phyloP scores from a whole-genome alignment of 1,139 yeast species.

The Candida mesenterica region DNA sequence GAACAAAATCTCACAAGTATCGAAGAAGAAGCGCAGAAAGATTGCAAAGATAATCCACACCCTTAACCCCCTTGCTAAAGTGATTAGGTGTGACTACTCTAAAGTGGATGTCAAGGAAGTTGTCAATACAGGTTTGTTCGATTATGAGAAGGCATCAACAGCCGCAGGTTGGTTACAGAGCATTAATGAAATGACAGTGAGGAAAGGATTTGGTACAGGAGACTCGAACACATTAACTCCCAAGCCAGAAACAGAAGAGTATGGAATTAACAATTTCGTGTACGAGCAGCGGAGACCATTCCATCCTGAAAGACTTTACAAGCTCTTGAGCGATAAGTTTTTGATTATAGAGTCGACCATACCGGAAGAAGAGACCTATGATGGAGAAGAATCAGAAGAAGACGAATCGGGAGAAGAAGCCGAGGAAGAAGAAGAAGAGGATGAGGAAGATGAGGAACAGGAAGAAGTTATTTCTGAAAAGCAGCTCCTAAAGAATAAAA shows the following conservation, averaged over 20 bases:
- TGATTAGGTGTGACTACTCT: slow-evolving; percentile 33
- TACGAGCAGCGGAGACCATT: slow-evolving; percentile 40
- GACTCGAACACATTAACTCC: slow-evolving; percentile 20
- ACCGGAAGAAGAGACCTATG: slow-evolving; percentile 12
- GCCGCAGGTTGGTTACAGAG: slow-evolving; percentile 50
- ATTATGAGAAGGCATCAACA: slow-evolving; percentile 39
- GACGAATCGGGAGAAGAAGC: slow-evolving; percentile 15
- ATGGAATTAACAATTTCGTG: slow-evolving; percentile 43
- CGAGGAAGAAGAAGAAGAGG: slow-evolving; percentile 14
- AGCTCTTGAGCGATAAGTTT: slow-evolving; percentile 35
- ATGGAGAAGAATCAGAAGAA: slow-evolving; percentile 8
- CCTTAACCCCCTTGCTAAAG: slow-evolving; percentile 42
- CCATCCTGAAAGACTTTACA: slow-evolving; percentile 41
- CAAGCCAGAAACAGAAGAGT: slow-evolving; percentile 35
- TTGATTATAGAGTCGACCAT: slow-evolving; percentile 24
- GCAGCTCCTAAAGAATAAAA: slow-evolving; percentile 29
- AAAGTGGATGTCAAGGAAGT: slow-evolving; percentile 33
- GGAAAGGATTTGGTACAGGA: slow-evolving; percentile 34
- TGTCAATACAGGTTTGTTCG: slow-evolving; percentile 32
- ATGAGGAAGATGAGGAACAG: slow-evolving; percentile 14
- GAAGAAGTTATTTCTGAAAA: slow-evolving; percentile 21
- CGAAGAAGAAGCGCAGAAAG: slow-evolving; percentile 21
- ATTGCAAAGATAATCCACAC: slow-evolving; percentile 29
- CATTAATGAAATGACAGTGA: slow-evolving; percentile 35
- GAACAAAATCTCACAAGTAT: slow-evolving; percentile 33